phyloP scores from a whole-genome alignment of 208 protist species.

The Crithidia expoeki region DNA sequence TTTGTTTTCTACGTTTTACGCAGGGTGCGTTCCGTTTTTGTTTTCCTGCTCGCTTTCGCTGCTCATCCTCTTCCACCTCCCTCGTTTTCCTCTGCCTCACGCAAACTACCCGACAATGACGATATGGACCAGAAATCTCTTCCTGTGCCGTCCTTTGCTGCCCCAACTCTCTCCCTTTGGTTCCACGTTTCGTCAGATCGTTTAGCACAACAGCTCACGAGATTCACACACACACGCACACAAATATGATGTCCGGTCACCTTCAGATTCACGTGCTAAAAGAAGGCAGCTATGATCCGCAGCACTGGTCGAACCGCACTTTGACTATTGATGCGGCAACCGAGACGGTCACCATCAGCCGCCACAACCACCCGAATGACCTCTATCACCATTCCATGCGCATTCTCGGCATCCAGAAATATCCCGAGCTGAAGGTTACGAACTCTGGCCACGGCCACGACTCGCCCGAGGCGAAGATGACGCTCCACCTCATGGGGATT shows the following conservation, averaged over 20 bases:
- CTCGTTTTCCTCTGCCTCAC: no score
- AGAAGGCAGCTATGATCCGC: not conserved
- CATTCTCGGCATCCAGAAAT: slow-evolving; percentile 6
- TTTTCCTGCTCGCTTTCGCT: no score
- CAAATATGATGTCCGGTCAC: not conserved
- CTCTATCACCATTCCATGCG: slow-evolving; percentile 3
- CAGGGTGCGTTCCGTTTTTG: no score
- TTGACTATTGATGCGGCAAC: slow-evolving; percentile 5
- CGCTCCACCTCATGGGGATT: slow-evolving; percentile 1
- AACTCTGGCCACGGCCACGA: not conserved
- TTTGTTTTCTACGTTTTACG: no score
- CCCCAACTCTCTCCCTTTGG: no score
- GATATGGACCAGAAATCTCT: no score
- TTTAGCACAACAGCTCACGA: no score
- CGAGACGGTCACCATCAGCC: slow-evolving; percentile 9
- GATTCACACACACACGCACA: not conserved
- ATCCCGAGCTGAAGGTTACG: not conserved
- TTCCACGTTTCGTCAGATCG: no score
- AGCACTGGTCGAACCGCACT: slow-evolving; percentile 6
- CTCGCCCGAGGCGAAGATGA: slow-evolving; percentile 8
- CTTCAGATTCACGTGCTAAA: slow-evolving; percentile 4
- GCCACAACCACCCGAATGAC: slow-evolving; percentile 6
- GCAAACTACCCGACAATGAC: no score
- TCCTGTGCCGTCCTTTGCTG: no score
- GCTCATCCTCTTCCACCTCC: no score